phyloP scores from a whole-genome alignment of 495 filamentous ascomycete genomes.

The Tuber melanosporum region DNA sequence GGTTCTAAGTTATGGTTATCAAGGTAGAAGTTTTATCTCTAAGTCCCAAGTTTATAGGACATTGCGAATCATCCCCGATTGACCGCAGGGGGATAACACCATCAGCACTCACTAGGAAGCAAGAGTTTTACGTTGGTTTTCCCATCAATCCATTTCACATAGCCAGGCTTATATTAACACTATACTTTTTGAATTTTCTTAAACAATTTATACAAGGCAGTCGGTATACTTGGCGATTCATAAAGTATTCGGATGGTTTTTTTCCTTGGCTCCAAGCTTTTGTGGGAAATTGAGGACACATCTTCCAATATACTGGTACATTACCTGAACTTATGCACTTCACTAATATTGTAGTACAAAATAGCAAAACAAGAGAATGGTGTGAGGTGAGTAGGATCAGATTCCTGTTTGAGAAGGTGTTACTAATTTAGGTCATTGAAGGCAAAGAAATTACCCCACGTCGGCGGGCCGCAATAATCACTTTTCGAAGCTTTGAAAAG shows the following conservation, averaged over 20 bases:
- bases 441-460: slow-evolving; percentile 7
- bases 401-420: too few relatives aligned
- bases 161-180: not conserved
- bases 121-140: not conserved
- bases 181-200: not conserved
- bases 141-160: not conserved
- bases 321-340: too few relatives aligned
- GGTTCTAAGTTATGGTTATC: not conserved
- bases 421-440: not conserved
- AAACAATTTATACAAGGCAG: not conserved
- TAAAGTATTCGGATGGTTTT: too few relatives aligned
- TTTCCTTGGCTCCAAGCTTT: too few relatives aligned
- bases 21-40: not conserved
- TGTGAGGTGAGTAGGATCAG: too few relatives aligned
- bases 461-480: not conserved
- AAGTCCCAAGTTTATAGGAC: not conserved
- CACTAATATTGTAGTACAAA: too few relatives aligned
- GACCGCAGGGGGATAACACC: not conserved
- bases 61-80: not conserved
- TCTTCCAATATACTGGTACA: too few relatives aligned
- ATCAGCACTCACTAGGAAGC: not conserved
- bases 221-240: too few relatives aligned
- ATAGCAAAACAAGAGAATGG: too few relatives aligned
- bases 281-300: too few relatives aligned
- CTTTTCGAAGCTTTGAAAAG: not conserved